phyloP scores from a whole-genome alignment of 1,284 basidiomycete genomes.

The Cryptococcus maquisensis region DNA sequence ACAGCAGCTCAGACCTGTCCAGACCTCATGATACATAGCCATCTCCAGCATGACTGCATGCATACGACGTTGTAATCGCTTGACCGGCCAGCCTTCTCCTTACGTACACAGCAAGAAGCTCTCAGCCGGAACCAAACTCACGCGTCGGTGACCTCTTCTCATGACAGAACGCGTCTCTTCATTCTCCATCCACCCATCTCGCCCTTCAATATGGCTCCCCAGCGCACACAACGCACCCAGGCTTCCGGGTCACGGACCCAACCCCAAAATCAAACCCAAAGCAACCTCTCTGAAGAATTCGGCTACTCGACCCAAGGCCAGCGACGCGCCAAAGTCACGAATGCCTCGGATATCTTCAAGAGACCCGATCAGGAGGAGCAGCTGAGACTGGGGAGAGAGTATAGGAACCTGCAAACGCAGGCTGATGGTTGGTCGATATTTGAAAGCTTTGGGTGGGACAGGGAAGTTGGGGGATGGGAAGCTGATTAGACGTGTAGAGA shows the following conservation, averaged over 20 bases:
- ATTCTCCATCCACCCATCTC: no score
- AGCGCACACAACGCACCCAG: no score
- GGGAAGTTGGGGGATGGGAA: neutral
- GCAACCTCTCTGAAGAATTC: neutral
- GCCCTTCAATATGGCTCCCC: no score
- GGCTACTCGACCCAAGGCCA: neutral
- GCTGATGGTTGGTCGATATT: constrained; percentile 28
- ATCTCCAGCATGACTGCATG: no score
- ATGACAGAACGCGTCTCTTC: no score
- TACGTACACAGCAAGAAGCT: no score
- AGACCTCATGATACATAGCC: no score
- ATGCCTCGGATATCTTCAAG: constrained; percentile 27
- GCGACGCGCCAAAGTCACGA: constrained; percentile 10
- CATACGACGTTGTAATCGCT: no score
- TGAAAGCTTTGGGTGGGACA: neutral
- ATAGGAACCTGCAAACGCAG: constrained; percentile 26
- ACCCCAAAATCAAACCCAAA: no score
- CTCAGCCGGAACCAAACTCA: neutral
- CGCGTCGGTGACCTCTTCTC: neutral
- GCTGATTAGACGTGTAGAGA: constrained; percentile 14
- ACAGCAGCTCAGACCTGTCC: no score
- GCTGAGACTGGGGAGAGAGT: constrained; percentile 16
- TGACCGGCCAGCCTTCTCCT: no score
- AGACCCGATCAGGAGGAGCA: constrained; percentile 24
- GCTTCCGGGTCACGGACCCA: no score